These are phyloP conservation scores for Eustoma russellianum DNA, from an alignment of 257 asterid species.

Conservation along the genomic window DNA sequence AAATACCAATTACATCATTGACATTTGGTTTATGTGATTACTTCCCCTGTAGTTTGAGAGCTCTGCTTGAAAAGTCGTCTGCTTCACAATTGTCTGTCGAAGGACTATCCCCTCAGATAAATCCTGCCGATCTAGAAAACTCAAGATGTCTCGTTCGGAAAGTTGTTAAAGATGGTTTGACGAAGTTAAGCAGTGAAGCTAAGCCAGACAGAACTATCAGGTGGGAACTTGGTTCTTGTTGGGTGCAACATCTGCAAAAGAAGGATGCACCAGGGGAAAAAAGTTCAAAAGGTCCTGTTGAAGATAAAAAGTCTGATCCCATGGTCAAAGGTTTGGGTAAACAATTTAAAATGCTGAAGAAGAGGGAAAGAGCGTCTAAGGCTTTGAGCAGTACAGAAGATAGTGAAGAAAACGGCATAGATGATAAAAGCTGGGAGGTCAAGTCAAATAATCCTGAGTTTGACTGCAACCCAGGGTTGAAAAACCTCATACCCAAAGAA, in stretches of 20 bases:
- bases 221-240: constrained; percentile 99
- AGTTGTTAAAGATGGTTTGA: constrained; percentile 57
- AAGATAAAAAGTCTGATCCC: constrained; percentile 51
- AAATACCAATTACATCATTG: neutral
- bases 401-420: constrained; percentile 32
- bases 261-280: constrained; percentile 48
- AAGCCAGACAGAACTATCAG: constrained; percentile 46
- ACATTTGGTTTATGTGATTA: neutral
- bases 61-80: constrained; percentile 48
- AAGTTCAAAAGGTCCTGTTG: constrained; percentile 37
- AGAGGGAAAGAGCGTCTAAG: constrained; percentile 46
- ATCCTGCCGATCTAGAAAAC: constrained; percentile 27
- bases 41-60: constrained; percentile 58
- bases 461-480: constrained; percentile 41
- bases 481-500: constrained; percentile 55
- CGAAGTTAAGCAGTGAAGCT: constrained; percentile 32
- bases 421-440: constrained; percentile 31
- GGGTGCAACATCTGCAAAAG: constrained; percentile 98
- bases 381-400: constrained; percentile 27
- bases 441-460: constrained; percentile 25
- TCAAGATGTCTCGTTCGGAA: constrained; percentile 47
- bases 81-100: constrained; percentile 33
- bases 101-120: constrained; percentile 39
- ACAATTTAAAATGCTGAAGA: constrained; percentile 86
- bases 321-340: constrained; percentile 91